phyloP scores from a whole-genome alignment of 306 rosid genomes.

The Cicer yamashitae region DNA sequence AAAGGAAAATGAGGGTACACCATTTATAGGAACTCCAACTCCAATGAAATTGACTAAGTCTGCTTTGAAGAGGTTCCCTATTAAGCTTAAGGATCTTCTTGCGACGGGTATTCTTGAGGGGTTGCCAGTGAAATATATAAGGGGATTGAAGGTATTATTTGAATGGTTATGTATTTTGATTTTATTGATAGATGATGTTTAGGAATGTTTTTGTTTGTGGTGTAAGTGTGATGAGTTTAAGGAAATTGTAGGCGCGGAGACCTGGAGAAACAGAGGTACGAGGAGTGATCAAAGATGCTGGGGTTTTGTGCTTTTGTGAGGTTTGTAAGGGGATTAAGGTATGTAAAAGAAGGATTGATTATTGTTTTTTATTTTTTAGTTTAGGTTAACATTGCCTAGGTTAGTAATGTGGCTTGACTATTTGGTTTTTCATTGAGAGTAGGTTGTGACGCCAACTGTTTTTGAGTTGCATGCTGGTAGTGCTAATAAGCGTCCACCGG shows the following conservation, averaged over 20 bases:
- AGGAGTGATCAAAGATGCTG: slow-evolving; percentile 70
- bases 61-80: slow-evolving; percentile 64
- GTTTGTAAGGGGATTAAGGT: slow-evolving; percentile 72
- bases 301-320: slow-evolving; percentile 68
- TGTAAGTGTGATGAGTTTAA: slow-evolving; percentile 21
- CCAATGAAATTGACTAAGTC: neutral
- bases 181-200: neutral
- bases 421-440: slow-evolving; percentile 39
- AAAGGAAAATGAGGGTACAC: slow-evolving; percentile 18
- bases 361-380: neutral
- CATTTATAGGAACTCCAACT: slow-evolving; percentile 21
- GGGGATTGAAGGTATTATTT: slow-evolving; percentile 72
- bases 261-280: slow-evolving; percentile 62
- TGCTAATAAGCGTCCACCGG: slow-evolving; percentile 83
- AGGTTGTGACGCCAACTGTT: slow-evolving; percentile 77
- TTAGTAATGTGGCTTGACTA: slow-evolving; percentile 24
- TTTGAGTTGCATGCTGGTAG: slow-evolving; percentile 96
- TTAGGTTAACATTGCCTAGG: neutral
- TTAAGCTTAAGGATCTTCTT: slow-evolving; percentile 81
- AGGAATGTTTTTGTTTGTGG: neutral
- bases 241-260: slow-evolving; percentile 56
- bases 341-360: slow-evolving; percentile 41
- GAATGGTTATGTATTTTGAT: neutral
- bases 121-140: slow-evolving; percentile 64
- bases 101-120: slow-evolving; percentile 86